These are phyloP conservation scores for Platanus orientalis DNA, from an alignment of 164 flowering plant genomes.

Conservation along the genomic window DNA sequence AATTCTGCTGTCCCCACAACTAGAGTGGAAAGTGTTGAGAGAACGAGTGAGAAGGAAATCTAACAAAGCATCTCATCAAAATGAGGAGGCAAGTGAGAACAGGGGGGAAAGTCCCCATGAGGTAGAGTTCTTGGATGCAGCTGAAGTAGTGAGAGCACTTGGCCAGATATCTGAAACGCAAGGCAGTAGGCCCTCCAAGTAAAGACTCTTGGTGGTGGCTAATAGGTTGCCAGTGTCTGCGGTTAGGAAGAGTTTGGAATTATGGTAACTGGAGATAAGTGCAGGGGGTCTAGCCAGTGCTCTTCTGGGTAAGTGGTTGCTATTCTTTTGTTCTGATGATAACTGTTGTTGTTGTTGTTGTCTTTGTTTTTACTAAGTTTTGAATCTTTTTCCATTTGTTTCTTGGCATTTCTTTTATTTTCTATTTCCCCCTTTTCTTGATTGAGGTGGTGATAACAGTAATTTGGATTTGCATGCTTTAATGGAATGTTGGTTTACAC, in stretches of 20 bases:
- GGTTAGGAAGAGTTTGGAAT: constrained; percentile 67
- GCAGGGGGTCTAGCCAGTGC: constrained; percentile 95
- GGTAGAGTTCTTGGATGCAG: constrained; percentile 33
- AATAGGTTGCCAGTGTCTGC: constrained; percentile 92
- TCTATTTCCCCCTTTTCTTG: too few relatives aligned
- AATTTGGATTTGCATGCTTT: not conserved
- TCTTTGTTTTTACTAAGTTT: not conserved
- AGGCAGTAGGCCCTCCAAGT: constrained; percentile 46
- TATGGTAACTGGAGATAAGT: constrained; percentile 84
- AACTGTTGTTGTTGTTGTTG: not conserved
- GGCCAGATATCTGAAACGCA: constrained; percentile 33
- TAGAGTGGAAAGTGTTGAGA: too few relatives aligned
- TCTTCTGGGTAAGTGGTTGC: constrained; percentile 59
- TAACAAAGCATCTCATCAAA: too few relatives aligned
- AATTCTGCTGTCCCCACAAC: too few relatives aligned
- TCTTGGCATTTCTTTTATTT: not conserved
- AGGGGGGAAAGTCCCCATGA: too few relatives aligned
- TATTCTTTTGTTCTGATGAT: not conserved
- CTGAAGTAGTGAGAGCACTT: constrained; percentile 23
- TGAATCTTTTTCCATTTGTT: not conserved
- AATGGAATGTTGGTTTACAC: too few relatives aligned
- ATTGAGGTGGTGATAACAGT: too few relatives aligned
- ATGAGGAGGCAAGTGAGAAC: too few relatives aligned
- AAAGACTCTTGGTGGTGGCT: constrained; percentile 83
- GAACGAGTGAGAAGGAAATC: too few relatives aligned